These are phyloP conservation scores for Aegilops umbellulata DNA, from an alignment of 176 grass and related monocot species.

Conservation along the genomic window DNA sequence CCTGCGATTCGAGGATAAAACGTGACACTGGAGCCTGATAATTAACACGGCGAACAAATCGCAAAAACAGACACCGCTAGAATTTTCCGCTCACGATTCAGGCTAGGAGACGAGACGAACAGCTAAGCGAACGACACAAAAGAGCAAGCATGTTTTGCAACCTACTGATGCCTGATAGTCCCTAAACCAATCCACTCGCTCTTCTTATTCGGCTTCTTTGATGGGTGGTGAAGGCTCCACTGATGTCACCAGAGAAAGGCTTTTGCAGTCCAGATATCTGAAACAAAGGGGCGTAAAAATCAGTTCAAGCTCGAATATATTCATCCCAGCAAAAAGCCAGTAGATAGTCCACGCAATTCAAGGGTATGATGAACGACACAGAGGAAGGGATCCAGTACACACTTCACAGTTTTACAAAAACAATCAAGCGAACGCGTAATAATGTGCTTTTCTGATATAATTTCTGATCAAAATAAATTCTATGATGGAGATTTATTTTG, in stretches of 20 bases:
- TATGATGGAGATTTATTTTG: neutral
- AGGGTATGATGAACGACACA: neutral
- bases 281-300: constrained; percentile 8
- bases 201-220: constrained; percentile 24
- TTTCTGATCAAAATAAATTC: neutral
- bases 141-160: constrained; percentile 13
- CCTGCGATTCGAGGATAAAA: neutral
- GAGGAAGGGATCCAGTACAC: neutral
- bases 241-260: neutral
- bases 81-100: constrained; percentile 2
- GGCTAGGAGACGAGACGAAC: neutral
- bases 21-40: constrained; percentile 4
- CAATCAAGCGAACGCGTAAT: neutral
- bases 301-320: neutral
- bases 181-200: constrained; percentile 1
- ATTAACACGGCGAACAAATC: neutral
- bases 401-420: neutral
- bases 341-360: neutral
- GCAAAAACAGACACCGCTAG: neutral
- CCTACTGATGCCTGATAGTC: neutral
- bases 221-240: constrained; percentile 23
- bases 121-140: constrained; percentile 14
- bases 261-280: constrained; percentile 23
- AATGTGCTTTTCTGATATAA: neutral
- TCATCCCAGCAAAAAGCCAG: neutral